Evolutionary conservation across 2,329 filamentous ascomycete genomes (phyloP), one percentile per base, ranked within the genome.

Genomic region (Gnomoniopsis sp.): DNA sequence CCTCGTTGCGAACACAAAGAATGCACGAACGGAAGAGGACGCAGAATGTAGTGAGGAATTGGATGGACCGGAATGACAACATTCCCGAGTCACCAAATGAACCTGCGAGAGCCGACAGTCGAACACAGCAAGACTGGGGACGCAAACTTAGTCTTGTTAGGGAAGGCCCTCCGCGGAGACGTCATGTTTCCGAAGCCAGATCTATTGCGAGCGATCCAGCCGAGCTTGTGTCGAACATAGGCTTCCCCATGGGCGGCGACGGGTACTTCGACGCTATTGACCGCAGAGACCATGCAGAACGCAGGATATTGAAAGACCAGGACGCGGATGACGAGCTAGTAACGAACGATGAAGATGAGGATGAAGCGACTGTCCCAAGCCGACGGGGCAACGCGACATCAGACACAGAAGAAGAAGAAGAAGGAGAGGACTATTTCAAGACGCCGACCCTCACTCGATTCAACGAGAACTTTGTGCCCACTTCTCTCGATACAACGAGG

Each of bases 261-360:
- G 58, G 55, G 11, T 44, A 58, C 10, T 50, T 58, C 8, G 61
- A 61, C 23, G 15, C 21, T 15, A 17, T 61, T 26, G 55, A 51
- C 23, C 55, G 61, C 33, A 49, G 52, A 34, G 58, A 61, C 49
- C 58, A 62, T 22, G 49, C 59, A 33, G 58, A 58, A 63, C 77
- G 71, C 67, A 47, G 80, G 75, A 67, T 77, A 23, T 75, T 79
- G 53, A 81, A 81, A 63, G 91, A 95, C 67, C 90, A 88, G 7
- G 91, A 96, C 69, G 91, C 91, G 0, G 93, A 97, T 67, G 93
- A 96, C 66, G 93, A 97, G 71, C 77, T 93, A n/a, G 82, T 90
- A 14, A 93, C 89, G 3, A 90, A 92, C 57, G 89, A 91, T 57
- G 89, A 93, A 58, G 85, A 88, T 46, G 83, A 84, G 57, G 80